phyloP scores from a whole-genome alignment of 2,329 filamentous ascomycete genomes.

The Drechslerella coelobrocha region DNA sequence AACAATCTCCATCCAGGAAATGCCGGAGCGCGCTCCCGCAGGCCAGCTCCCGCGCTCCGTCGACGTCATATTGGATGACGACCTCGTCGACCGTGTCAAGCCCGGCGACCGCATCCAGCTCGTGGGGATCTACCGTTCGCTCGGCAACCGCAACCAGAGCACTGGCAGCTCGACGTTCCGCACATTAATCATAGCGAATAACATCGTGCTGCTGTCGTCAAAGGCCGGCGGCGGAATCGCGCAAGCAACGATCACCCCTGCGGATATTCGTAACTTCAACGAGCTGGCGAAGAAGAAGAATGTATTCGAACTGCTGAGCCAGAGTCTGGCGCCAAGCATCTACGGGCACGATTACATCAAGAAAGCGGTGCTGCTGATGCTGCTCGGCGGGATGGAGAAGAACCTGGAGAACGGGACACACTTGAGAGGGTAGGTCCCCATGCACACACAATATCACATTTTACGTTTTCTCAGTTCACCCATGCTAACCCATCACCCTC shows the following conservation, averaged over 20 bases:
- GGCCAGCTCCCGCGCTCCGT: constrained; percentile 94
- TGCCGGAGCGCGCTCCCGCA: constrained; percentile 94
- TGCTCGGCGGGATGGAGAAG: constrained; percentile 96
- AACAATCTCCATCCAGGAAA: constrained; percentile 97
- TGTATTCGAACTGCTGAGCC: constrained; percentile 88
- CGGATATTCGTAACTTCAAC: constrained; percentile 98
- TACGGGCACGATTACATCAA: constrained; percentile 98
- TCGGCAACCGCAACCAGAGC: constrained; percentile 91
- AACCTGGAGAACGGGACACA: constrained; percentile 98
- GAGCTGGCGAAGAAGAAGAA: constrained; percentile 94
- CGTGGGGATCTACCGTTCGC: constrained; percentile 91
- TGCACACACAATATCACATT: neutral
- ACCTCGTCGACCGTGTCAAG: constrained; percentile 92
- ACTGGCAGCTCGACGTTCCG: constrained; percentile 93
- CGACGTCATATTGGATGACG: constrained; percentile 95
- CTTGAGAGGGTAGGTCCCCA: constrained; percentile 69
- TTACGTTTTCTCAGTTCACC: no score
- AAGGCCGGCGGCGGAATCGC: constrained; percentile 95
- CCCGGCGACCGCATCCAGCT: constrained; percentile 95
- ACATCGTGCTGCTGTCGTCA: constrained; percentile 90
- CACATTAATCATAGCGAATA: constrained; percentile 91
- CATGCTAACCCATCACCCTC: no score
- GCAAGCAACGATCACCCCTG: constrained; percentile 89
- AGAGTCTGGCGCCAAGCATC: constrained; percentile 94
- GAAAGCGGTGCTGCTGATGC: constrained; percentile 93